Conservation (phyloP, 257 asterid species). For the Capsicum rhomboideum region DNA sequence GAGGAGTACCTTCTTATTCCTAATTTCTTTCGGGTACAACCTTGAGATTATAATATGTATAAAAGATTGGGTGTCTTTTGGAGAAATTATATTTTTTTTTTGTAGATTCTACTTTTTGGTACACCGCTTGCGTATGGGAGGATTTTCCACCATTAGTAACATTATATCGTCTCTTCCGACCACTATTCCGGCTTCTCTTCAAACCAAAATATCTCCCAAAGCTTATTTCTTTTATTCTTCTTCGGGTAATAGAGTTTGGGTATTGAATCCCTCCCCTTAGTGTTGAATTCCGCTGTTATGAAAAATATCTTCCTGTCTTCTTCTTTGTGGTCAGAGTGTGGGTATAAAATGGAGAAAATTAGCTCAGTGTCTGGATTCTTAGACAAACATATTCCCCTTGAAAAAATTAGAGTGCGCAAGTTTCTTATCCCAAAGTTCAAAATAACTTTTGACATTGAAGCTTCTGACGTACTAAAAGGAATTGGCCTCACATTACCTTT, state of each 20-base stretch:
- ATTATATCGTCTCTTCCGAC: neutral
- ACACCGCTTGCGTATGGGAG: neutral
- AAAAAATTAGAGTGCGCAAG: conserved; percentile 9
- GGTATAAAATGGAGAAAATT: too few species aligned
- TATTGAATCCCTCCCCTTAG: neutral
- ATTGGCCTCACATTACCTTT: conserved; percentile 5
- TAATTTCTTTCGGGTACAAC: neutral
- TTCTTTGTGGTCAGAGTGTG: neutral
- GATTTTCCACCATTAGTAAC: neutral
- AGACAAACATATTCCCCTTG: conserved; percentile 6
- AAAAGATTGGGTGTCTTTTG: neutral
- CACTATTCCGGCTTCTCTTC: neutral
- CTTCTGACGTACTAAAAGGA: conserved; percentile 7
- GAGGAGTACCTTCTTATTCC: neutral
- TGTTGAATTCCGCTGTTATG: neutral
- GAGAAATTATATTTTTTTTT: neutral
- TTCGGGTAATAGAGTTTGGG: neutral
- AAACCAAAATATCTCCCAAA: neutral
- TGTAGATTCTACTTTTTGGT: neutral
- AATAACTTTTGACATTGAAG: conserved; percentile 28
- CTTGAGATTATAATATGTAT: neutral
- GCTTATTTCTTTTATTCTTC: neutral
- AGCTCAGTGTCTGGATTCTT: too few species aligned
- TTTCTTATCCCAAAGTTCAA: conserved; percentile 25
- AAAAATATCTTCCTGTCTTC: neutral